These are phyloP conservation scores for Tetrastigma voinierianum DNA, from an alignment of 164 flowering plant species.

Conservation along the genomic window DNA sequence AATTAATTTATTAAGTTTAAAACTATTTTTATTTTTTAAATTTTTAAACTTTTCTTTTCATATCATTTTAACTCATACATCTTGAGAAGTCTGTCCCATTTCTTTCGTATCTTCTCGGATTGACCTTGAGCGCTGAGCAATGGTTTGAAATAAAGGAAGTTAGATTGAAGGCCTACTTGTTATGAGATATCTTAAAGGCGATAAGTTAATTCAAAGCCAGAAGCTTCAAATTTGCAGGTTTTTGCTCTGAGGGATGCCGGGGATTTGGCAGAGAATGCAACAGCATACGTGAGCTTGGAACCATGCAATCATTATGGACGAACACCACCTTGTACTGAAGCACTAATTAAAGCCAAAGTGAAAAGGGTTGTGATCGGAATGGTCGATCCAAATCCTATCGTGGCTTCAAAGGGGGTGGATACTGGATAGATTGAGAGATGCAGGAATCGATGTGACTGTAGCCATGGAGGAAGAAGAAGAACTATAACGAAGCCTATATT, in stretches of 20 bases:
- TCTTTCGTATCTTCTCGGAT: no score
- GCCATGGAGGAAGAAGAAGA: constrained; percentile 95
- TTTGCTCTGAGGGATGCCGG: constrained; percentile 93
- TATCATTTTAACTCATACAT: no score
- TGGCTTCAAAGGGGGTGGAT: constrained; percentile 82
- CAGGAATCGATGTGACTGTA: constrained; percentile 75
- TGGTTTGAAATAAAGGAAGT: no score
- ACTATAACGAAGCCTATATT: constrained; percentile 70
- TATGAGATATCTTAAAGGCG: no score
- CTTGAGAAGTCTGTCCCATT: no score
- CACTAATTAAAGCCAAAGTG: constrained; percentile 84
- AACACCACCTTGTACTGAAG: constrained; percentile 95
- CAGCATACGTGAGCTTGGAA: constrained; percentile 94
- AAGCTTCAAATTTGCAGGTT: no score
- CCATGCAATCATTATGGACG: constrained; percentile 95
- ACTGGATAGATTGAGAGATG: constrained; percentile 54
- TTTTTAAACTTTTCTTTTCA: no score
- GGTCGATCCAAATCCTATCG: constrained; percentile 97
- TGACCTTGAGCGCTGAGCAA: no score
- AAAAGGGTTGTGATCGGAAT: constrained; percentile 86
- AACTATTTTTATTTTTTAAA: no score
- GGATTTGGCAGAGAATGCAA: constrained; percentile 73
- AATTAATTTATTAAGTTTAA: no score
- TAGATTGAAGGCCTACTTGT: no score
- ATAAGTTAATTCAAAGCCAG: no score